phyloP scores from a whole-genome alignment of 148 eudicot species.

The Nyssa sinensis region DNA sequence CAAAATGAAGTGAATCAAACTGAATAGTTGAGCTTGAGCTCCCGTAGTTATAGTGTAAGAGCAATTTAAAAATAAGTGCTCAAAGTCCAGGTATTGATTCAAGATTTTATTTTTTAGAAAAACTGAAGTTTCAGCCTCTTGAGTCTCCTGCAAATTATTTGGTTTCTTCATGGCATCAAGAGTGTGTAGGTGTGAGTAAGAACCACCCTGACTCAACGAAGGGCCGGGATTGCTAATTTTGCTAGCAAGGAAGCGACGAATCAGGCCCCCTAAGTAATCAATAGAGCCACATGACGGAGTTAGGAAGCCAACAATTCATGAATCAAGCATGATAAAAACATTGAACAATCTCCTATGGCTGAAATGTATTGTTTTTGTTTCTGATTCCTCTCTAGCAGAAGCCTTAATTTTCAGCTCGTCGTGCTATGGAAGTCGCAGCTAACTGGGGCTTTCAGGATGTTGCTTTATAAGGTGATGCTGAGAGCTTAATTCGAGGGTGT shows the following conservation, averaged over 20 bases:
- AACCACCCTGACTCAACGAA: conserved; percentile 50
- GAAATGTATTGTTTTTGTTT: too few species aligned
- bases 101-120: conserved; percentile 66
- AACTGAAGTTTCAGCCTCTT: conserved; percentile 39
- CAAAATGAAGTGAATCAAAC: neutral
- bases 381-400: too few species aligned
- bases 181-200: conserved; percentile 62
- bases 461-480: too few species aligned
- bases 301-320: neutral
- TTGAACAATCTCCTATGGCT: neutral
- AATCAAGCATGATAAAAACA: neutral
- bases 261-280: conserved; percentile 72
- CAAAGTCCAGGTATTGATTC: conserved; percentile 88
- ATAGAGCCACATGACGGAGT: conserved; percentile 71
- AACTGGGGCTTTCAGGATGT: too few species aligned
- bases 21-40: neutral
- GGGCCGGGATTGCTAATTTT: conserved; percentile 75
- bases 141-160: conserved; percentile 28
- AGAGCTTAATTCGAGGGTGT: too few species aligned
- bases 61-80: conserved; percentile 27
- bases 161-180: conserved; percentile 59
- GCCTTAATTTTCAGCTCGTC: too few species aligned
- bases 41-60: conserved; percentile 1
- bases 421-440: too few species aligned
- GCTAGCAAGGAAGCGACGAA: conserved; percentile 89